Percentiles rank a stretch among this genome's conserved stretches.
phyloP scores from a whole-genome alignment of 768 basidiomycete species.

The Hypholoma fasciculare region DNA sequence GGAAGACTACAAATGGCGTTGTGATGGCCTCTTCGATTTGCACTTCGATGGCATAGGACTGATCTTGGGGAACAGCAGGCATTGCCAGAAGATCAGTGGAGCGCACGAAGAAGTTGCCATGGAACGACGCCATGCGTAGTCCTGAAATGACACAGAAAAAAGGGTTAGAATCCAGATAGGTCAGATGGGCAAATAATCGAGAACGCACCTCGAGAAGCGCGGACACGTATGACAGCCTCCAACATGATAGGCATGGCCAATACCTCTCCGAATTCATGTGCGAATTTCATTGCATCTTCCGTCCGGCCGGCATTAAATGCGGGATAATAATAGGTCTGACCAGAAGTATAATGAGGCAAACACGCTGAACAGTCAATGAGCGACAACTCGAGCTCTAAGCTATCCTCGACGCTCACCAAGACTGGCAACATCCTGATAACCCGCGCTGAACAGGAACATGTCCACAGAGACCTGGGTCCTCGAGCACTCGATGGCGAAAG shows the following conservation, averaged over 20 bases:
- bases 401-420: slow-evolving; percentile 53
- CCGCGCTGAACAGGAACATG: slow-evolving; percentile 96
- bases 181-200: background rate
- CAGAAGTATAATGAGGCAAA: slow-evolving; percentile 95
- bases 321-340: slow-evolving; percentile 97
- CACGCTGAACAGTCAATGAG: slow-evolving; percentile 52
- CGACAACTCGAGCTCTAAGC: background rate
- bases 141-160: slow-evolving; percentile 39
- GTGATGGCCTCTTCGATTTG: slow-evolving; percentile 95
- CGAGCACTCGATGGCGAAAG: slow-evolving; percentile 97
- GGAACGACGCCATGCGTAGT: slow-evolving; percentile 95
- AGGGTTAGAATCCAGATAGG: background rate
- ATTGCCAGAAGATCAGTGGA: slow-evolving; percentile 96
- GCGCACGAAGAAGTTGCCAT: slow-evolving; percentile 98
- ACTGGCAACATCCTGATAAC: slow-evolving; percentile 94
- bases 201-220: slow-evolving; percentile 86
- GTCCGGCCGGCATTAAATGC: slow-evolving; percentile 94
- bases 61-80: slow-evolving; percentile 95
- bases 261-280: slow-evolving; percentile 94
- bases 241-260: slow-evolving; percentile 93
- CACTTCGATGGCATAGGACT: slow-evolving; percentile 94
- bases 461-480: slow-evolving; percentile 96
- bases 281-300: slow-evolving; percentile 98
- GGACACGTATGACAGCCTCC: slow-evolving; percentile 97
- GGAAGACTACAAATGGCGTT: slow-evolving; percentile 88